These are phyloP conservation scores for Pichiaceae sp. DNA, from an alignment of 1,139 yeast species.

Conservation along the genomic window DNA sequence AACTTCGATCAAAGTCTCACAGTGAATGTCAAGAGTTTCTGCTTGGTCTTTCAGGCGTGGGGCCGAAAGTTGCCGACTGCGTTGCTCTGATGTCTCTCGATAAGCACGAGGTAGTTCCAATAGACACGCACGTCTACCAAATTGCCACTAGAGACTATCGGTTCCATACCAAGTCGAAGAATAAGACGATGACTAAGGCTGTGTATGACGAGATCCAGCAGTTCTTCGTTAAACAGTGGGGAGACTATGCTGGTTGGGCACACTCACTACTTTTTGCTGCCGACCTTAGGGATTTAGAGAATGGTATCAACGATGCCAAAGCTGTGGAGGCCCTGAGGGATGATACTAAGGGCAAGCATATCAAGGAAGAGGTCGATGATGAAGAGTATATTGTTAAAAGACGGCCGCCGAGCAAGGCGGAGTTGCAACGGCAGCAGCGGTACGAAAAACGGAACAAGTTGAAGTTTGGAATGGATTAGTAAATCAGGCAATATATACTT, in stretches of 20 bases:
- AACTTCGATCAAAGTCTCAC: slow-evolving; percentile 23
- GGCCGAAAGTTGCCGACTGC: slow-evolving; percentile 98
- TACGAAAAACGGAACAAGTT: neutral
- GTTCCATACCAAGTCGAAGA: slow-evolving; percentile 22
- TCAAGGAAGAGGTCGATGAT: neutral
- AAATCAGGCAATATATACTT: slow-evolving; percentile 11
- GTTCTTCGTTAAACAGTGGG: slow-evolving; percentile 68
- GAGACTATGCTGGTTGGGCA: slow-evolving; percentile 96
- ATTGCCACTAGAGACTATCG: slow-evolving; percentile 78
- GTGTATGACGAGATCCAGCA: slow-evolving; percentile 53
- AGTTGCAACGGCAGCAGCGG: neutral
- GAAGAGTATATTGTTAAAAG: neutral
- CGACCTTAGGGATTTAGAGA: slow-evolving; percentile 54
- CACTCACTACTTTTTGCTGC: slow-evolving; percentile 87
- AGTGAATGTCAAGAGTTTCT: slow-evolving; percentile 53
- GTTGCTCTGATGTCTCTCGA: slow-evolving; percentile 87
- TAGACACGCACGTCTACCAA: slow-evolving; percentile 94
- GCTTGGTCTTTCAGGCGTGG: slow-evolving; percentile 75
- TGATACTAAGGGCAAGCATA: neutral
- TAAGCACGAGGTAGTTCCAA: slow-evolving; percentile 84
- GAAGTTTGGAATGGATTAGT: neutral
- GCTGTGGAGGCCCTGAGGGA: neutral
- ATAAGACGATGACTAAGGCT: slow-evolving; percentile 33
- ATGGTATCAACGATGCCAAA: slow-evolving; percentile 23
- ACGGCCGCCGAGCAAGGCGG: neutral